Evolutionary conservation across 2,329 filamentous ascomycete genomes (phyloP), one percentile per base, ranked within the genome.

Genomic region (Microdochium nivale): DNA sequence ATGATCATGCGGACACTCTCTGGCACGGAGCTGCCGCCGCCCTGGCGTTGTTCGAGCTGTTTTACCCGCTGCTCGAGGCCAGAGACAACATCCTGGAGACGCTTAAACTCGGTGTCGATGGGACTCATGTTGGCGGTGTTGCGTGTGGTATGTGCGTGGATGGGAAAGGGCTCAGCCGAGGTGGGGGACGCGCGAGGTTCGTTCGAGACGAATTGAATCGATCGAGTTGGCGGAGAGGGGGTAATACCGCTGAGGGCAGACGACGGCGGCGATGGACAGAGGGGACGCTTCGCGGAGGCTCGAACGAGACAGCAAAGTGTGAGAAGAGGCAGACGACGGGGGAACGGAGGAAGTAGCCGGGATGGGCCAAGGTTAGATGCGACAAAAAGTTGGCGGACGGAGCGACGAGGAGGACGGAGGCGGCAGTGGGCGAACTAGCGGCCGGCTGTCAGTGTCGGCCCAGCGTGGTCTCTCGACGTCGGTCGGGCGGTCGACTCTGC

Each of bases 1-100:
- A 99, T 77, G 65, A 99, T 90, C 88, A 99, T 95, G 74, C 94
- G 87, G 72, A 99, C 82, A 66, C 87, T 81, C 60, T 86, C 78
- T 37, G 77, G 61, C 56, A 77, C 78, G 63, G 73, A 75, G 55
- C 74, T 67, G 60, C 76, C 74, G 60, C 80, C 78, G 54, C 77
- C 73, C 61, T 94, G 76, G 67, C 83, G 84, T 65, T 79, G 72
- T 73, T 99, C 94, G 60, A 99, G 82, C 66, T 88, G 81, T 71
- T 87, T 84, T 64, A 99, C 87, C 65, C 92, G 87, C 67, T 82
- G 76, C 74, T 97, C 90, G 62, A 99, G 86, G 73, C 83, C 82
- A 68, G 82, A 77, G 69, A 97, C 85, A 65, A 90, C 82, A 74
- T 86, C 82, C 76, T 91, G 90, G 65, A 97, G 83, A 73, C 86